A percentile compares a stretch with the other conserved stretches of the same genome.
phyloP scores from a whole-genome alignment of 768 basidiomycete genomes.

The Suillus placidus region DNA sequence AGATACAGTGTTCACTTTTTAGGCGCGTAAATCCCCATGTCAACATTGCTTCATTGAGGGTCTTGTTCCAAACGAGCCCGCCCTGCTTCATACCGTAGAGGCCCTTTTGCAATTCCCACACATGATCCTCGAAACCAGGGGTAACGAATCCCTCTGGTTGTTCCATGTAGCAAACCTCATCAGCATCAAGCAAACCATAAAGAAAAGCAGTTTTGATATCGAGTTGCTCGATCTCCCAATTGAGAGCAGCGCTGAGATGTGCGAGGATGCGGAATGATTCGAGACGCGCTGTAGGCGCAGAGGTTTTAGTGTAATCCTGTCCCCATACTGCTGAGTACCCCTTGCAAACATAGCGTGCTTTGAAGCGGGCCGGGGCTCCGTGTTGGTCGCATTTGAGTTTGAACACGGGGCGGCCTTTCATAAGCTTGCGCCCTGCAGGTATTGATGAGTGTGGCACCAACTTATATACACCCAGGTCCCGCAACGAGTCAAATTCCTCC shows the following conservation, averaged over 20 bases:
- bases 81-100: constrained; percentile 11
- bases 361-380: too few species aligned
- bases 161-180: constrained; percentile 42
- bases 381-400: constrained; percentile 27
- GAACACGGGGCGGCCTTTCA: constrained; percentile 33
- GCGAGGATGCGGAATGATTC: constrained; percentile 8
- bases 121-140: not conserved
- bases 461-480: not conserved
- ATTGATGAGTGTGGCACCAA: constrained; percentile 3
- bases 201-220: constrained; percentile 45
- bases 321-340: constrained; percentile 12
- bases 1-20: not conserved
- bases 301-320: constrained; percentile 12
- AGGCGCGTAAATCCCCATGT: not conserved
- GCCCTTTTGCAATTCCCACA: not conserved
- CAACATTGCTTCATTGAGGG: not conserved
- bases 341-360: constrained; percentile 9
- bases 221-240: constrained; percentile 42
- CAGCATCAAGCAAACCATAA: constrained; percentile 37
- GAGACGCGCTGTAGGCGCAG: not conserved
- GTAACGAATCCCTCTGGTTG: constrained; percentile 33
- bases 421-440: constrained; percentile 23
- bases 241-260: constrained; percentile 8
- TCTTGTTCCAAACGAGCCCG: not conserved
- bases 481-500: constrained; percentile 1